phyloP scores from a whole-genome alignment of 768 basidiomycete species.

The Pholiota conissans region DNA sequence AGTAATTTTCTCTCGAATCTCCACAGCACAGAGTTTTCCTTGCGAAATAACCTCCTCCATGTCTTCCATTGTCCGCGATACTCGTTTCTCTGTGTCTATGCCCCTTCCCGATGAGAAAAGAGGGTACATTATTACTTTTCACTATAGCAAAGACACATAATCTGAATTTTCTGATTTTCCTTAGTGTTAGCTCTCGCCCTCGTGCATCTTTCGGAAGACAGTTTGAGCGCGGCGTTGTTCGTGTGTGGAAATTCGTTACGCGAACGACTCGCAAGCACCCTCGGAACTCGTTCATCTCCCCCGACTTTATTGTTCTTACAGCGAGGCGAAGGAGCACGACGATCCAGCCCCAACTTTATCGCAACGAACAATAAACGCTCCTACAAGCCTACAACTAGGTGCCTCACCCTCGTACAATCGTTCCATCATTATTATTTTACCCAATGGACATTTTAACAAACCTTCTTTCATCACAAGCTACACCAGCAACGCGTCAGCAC shows the following conservation, averaged over 20 bases:
- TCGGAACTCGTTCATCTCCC: slow-evolving; percentile 53
- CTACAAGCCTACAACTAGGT: too few relatives aligned
- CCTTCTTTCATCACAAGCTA: too few relatives aligned
- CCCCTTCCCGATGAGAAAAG: slow-evolving; percentile 18
- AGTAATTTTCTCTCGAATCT: background rate
- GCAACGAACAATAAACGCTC: slow-evolving; percentile 10
- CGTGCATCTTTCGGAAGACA: slow-evolving; percentile 39
- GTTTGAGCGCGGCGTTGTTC: slow-evolving; percentile 57
- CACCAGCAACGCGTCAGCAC: too few relatives aligned
- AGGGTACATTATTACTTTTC: slow-evolving; percentile 6
- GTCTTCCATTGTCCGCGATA: slow-evolving; percentile 26
- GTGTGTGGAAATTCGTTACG: slow-evolving; percentile 64
- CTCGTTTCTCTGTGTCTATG: slow-evolving; percentile 31
- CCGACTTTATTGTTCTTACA: slow-evolving; percentile 65
- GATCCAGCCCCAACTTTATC: slow-evolving; percentile 26
- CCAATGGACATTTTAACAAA: too few relatives aligned
- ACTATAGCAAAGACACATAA: background rate
- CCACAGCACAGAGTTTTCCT: background rate
- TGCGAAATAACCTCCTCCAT: slow-evolving; percentile 11
- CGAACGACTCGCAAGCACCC: slow-evolving; percentile 49
- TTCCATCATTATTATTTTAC: too few relatives aligned
- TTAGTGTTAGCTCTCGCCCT: slow-evolving; percentile 12
- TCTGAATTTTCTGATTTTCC: background rate
- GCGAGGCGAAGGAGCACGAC: slow-evolving; percentile 53
- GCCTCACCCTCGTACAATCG: too few relatives aligned